Percentiles rank a stretch among this genome's conserved stretches.
phyloP scores from a whole-genome alignment of 495 filamentous ascomycete genomes.

The Astrocystis sublimbata region DNA sequence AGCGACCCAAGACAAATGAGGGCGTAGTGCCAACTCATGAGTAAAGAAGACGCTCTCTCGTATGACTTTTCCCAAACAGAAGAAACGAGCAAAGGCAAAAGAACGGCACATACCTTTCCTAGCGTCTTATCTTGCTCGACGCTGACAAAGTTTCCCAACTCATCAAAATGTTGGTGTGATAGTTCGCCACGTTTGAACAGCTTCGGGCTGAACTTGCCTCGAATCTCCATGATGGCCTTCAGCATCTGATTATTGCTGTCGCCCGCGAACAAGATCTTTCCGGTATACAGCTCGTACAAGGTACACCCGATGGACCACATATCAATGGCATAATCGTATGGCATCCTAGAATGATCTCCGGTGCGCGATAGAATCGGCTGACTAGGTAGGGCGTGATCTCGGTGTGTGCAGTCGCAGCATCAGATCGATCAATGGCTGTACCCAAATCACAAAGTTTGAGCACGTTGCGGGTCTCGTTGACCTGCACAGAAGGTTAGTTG shows the following conservation, averaged over 20 bases:
- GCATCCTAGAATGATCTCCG: conserved; percentile 94
- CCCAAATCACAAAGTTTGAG: conserved; percentile 96
- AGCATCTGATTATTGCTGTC: conserved; percentile 98
- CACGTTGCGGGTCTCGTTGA: conserved; percentile 79
- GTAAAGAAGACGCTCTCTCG: not conserved
- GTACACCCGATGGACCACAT: conserved; percentile 98
- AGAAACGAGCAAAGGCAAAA: not conserved
- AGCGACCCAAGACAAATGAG: too few relatives aligned
- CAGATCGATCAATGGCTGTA: conserved; percentile 84
- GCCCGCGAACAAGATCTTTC: conserved; percentile 94
- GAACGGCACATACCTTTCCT: conserved; percentile 60
- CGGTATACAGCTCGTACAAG: conserved; percentile 93
- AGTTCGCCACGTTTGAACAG: conserved; percentile 77
- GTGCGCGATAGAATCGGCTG: conserved; percentile 94
- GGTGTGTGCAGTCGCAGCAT: conserved; percentile 62
- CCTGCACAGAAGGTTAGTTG: conserved; percentile 36
- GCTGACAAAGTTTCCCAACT: conserved; percentile 82
- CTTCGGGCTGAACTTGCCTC: conserved; percentile 88
- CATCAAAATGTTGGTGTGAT: conserved; percentile 78
- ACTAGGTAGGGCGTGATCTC: conserved; percentile 93
- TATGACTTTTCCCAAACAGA: not conserved
- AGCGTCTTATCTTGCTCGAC: conserved; percentile 82
- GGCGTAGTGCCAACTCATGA: not conserved
- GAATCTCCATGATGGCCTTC: conserved; percentile 90
- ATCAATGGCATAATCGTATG: conserved; percentile 91